Percentiles rank a stretch among this genome's conserved stretches.
These are phyloP conservation scores for Tolypocladium pustulatum DNA, from an alignment of 2,329 filamentous ascomycete species.

Conservation along the genomic window DNA sequence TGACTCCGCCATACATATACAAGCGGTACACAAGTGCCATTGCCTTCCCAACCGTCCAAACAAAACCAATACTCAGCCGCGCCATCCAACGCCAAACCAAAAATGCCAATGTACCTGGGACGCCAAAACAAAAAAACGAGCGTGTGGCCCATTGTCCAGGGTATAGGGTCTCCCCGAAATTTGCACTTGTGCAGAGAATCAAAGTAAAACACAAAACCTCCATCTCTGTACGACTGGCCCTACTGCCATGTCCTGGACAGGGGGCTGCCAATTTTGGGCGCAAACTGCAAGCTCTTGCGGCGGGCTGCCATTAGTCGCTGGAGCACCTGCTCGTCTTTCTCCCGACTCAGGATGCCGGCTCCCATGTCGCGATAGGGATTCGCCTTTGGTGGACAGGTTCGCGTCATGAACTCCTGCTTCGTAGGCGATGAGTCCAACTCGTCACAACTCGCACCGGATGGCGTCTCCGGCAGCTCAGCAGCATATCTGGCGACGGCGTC, in stretches of 20 bases:
- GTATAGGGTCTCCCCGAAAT: background rate
- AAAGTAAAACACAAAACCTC: background rate
- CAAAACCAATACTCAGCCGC: background rate
- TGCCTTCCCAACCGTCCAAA: background rate
- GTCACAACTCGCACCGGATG: constrained; percentile 23
- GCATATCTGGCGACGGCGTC: constrained; percentile 43
- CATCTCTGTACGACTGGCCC: background rate
- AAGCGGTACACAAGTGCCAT: no score
- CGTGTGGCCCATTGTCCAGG: background rate
- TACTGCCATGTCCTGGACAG: constrained; percentile 46
- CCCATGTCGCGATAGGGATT: constrained; percentile 27
- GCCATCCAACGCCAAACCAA: background rate
- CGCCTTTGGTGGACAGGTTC: constrained; percentile 45
- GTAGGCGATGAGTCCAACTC: constrained; percentile 21
- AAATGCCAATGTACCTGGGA: background rate
- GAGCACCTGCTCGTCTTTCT: constrained; percentile 47
- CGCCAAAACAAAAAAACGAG: background rate
- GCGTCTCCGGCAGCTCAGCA: constrained; percentile 37
- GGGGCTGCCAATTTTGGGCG: constrained; percentile 65
- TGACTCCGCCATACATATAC: background rate
- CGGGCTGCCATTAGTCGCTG: constrained; percentile 60
- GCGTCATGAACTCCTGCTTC: constrained; percentile 30
- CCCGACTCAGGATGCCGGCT: constrained; percentile 31
- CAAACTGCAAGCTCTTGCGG: constrained; percentile 68
- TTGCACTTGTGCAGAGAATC: background rate